A percentile compares a stretch with the other conserved stretches of the same genome.
phyloP scores from a whole-genome alignment of 2,329 filamentous ascomycete species.

The Exophiala aquamarina region DNA sequence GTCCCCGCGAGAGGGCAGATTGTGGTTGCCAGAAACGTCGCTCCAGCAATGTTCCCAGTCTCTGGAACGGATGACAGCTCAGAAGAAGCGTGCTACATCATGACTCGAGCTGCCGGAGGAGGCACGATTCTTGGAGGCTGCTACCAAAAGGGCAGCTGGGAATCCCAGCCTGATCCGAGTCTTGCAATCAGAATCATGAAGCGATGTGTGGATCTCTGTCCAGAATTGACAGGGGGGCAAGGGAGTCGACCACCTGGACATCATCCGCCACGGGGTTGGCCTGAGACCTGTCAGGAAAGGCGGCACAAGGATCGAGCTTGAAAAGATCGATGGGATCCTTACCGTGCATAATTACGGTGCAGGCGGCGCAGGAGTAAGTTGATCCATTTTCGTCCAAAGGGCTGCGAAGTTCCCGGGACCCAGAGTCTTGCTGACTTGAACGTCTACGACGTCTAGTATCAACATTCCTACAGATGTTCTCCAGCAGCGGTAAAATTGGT shows the following conservation, averaged over 20 bases:
- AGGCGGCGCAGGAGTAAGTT: slow-evolving; percentile 50
- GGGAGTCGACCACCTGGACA: slow-evolving; percentile 70
- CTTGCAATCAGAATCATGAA: slow-evolving; percentile 83
- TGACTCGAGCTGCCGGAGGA: slow-evolving; percentile 75
- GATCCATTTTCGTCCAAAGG: no score
- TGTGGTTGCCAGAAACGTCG: slow-evolving; percentile 78
- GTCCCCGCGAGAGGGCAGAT: slow-evolving; percentile 79
- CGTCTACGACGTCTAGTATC: no score
- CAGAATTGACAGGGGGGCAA: slow-evolving; percentile 63
- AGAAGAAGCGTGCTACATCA: slow-evolving; percentile 75
- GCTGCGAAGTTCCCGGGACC: no score
- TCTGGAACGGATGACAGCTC: slow-evolving; percentile 73
- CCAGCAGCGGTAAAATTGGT: slow-evolving; percentile 67
- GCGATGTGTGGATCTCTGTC: slow-evolving; percentile 65
- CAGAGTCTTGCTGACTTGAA: no score
- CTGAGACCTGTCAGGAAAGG: slow-evolving; percentile 71
- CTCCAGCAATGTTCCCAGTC: slow-evolving; percentile 65
- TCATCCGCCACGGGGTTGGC: slow-evolving; percentile 81
- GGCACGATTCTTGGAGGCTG: slow-evolving; percentile 86
- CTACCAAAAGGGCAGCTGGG: slow-evolving; percentile 77
- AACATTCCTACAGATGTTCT: slow-evolving; percentile 68
- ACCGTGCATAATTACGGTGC: slow-evolving; percentile 67
- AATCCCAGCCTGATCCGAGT: slow-evolving; percentile 73
- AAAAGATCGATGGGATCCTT: slow-evolving; percentile 62
- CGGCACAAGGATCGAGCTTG: slow-evolving; percentile 74